Base-by-base conservation (phyloP, 768 basidiomycete genomes). In the Boletus tylopilopsis region DNA sequence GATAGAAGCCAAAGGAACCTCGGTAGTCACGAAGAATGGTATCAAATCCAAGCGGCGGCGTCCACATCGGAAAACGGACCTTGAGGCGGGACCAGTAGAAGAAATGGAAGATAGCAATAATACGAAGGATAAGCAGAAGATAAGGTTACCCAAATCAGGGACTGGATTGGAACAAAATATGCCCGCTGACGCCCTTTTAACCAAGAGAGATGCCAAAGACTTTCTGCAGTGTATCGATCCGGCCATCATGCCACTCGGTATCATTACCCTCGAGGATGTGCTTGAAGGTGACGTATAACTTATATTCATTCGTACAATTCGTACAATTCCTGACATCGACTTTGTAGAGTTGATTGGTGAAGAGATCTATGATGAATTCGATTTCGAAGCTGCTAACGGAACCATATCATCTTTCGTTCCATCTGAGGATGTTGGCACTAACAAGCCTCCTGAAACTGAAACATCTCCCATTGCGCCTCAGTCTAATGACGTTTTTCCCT, bases 211-310 rank as follows among this genome's bases (percentile, higher is more conserved):
- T 42, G 90, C 87, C 29, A 81, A 84, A n/a, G 82, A 87, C 81
- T 92, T 93, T 71, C 72, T 94, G 65, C 84, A 87, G 72, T 79
- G 78, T 34, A 78, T 92, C 46, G 90, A 94, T 64, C 88, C 85
- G 0, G 82, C 84, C 18, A 76, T 92, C 29, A 86, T 85, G 74
- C 91, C 90, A 3, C 74, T 94, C 22, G 93, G 93, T 42, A 91
- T 95, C 59, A 94, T 95, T 53, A 95, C 93, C 0, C 76, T 95
- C 2, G 93, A 95, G 68, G 93, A 95, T 55, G 89, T 95, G 9
- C 74, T 95, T 10, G 93, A 95, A 80, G 88, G 88, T 86, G 44
- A 19, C 62, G 59, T 34, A 13, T 25, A 12, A 24, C 48, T 25
- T 18, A 19, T 30, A 6, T 34, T 35, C 42, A 5, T 4, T 34